Percentiles rank a stretch among this genome's conserved stretches.
phyloP scores from a whole-genome alignment of 2,329 filamentous ascomycete genomes.

The Apiospora pterosperma region DNA sequence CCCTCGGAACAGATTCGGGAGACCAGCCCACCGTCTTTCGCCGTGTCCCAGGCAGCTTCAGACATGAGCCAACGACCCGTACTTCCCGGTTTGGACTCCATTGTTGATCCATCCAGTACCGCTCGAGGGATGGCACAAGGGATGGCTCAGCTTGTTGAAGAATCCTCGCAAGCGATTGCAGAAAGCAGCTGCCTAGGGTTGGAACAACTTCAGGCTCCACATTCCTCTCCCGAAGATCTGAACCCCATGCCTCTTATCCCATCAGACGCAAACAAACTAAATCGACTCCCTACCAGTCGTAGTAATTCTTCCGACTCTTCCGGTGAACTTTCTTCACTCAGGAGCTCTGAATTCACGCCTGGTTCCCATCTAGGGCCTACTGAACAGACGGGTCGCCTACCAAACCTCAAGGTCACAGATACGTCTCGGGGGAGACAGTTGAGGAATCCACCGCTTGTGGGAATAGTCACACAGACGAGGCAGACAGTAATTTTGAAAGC shows the following conservation, averaged over 20 bases:
- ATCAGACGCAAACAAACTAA: background rate
- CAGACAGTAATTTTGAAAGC: constrained; percentile 17
- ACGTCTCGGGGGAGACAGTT: background rate
- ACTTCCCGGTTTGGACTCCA: background rate
- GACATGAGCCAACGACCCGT: background rate
- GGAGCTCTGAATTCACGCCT: background rate
- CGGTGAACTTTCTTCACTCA: background rate
- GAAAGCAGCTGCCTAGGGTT: background rate
- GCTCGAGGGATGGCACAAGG: too few relatives aligned
- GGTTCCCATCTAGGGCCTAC: background rate
- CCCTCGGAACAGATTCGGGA: background rate
- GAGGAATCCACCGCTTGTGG: background rate
- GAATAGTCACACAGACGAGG: constrained; percentile 5
- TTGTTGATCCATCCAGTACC: background rate
- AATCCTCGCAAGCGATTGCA: background rate
- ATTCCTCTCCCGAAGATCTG: background rate
- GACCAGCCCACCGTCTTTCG: background rate
- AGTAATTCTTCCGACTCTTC: background rate
- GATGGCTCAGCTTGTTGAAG: background rate
- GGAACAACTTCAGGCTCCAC: background rate
- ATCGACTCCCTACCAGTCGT: background rate
- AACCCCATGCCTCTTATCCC: background rate
- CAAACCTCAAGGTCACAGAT: background rate
- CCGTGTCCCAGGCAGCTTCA: background rate
- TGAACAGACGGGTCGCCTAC: background rate